Base-by-base conservation (phyloP, 352 stramenopile genomes). In the Globisporangium takayamanum region DNA sequence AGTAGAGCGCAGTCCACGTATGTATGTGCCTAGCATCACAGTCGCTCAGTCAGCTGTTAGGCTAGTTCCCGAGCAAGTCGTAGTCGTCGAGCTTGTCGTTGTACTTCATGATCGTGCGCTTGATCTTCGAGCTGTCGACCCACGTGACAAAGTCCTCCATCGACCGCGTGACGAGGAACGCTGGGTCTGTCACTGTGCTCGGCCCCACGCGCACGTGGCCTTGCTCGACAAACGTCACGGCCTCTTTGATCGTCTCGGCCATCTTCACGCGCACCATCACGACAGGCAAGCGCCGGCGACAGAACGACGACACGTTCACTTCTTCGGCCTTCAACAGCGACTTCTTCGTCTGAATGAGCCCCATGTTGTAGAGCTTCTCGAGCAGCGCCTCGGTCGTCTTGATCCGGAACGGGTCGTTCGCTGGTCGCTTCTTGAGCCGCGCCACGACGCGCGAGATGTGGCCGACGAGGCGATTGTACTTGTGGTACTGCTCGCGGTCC, bases 81-180 rank as follows among this genome's bases (percentile, higher is more conserved):
- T 98, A 99, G 83, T 99, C 98, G 87, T 99, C 98, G 50, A 99
- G 77, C 71, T 99, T 99, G 75, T 99, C 96, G 84, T 99, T 99
- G 84, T 99, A 99, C 72, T 98, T 98, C 76, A 96, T 92, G 69
- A 98, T 97, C 59, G 89, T 95, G 75, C 91, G 80, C 80, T 98
- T 98, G 82, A 98, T 98, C 90, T 98, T 98, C 59, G 92, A 98
- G 67, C 83, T 94, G 68, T 98, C 92, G 48, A 98, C 96, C 98
- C 98, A 99, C 45, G 97, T 99, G 47, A 99, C 93, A 76, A 99
- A 99, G 83, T 99, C 98, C 80, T 99, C 98, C 90, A 99, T 98
- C 26, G 80, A 77, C 50, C 97, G 90, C 14, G 96, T 98, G 15
- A 99, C 97, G 18, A 99, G 76, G 69, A 98, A 99, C 14, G 96